A percentile compares a stretch with the other conserved stretches of the same genome.
Conservation (phyloP, 2,329 filamentous ascomycete genomes). For the Fusarium newnesense region DNA sequence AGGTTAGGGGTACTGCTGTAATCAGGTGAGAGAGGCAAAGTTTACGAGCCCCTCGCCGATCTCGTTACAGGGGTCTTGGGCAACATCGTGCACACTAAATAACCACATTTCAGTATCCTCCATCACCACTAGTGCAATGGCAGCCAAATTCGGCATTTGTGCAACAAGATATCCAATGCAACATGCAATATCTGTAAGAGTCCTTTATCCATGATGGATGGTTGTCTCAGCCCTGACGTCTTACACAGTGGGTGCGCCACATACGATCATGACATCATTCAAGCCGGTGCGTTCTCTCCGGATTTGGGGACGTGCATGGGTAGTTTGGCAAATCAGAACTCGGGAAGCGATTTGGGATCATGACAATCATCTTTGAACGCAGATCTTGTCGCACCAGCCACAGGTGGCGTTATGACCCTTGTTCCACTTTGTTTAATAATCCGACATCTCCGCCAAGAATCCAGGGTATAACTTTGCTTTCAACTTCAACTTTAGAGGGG, state of each 20-base stretch:
- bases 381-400: slow-evolving; percentile 29
- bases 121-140: not conserved
- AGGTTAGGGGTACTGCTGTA: not conserved
- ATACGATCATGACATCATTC: slow-evolving; percentile 38
- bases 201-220: not conserved
- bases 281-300: slow-evolving; percentile 34
- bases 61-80: not conserved
- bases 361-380: slow-evolving; percentile 17
- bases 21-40: slow-evolving; percentile 32
- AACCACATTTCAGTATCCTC: not conserved
- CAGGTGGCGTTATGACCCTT: slow-evolving; percentile 6
- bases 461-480: not conserved
- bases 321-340: slow-evolving; percentile 19
- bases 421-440: not conserved
- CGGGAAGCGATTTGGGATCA: slow-evolving; percentile 1
- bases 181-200: not conserved
- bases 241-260: slow-evolving; percentile 35
- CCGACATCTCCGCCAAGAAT: not conserved
- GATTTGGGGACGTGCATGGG: not conserved
- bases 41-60: slow-evolving; percentile 22
- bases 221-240: not conserved
- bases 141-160: not conserved
- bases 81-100: not conserved
- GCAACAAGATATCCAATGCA: not conserved
- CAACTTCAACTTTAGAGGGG: not conserved